These are phyloP conservation scores for Rhodomyrtus psidioides DNA, from an alignment of 441 rosid genomes.

Conservation along the genomic window DNA sequence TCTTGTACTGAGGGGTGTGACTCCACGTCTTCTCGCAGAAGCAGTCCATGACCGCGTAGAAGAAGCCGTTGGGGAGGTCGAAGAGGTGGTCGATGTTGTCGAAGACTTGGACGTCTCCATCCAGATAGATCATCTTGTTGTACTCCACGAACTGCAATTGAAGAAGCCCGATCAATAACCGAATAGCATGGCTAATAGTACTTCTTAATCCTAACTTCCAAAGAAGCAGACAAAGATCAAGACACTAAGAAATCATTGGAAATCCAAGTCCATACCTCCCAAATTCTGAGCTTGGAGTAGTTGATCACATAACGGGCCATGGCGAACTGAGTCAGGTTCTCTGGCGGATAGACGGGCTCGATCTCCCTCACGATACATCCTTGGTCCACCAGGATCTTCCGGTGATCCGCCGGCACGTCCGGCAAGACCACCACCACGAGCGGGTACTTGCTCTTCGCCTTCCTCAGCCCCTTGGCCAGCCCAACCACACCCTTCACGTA, in stretches of 20 bases:
- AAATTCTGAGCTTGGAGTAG: conserved; percentile 2
- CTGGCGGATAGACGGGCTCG: background rate
- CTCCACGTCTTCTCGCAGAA: background rate
- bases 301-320: conserved; percentile 1
- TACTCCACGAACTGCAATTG: background rate
- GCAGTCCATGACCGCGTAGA: background rate
- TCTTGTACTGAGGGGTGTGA: background rate
- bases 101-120: background rate
- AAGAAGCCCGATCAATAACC: background rate
- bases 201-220: background rate
- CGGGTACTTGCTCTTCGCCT: background rate
- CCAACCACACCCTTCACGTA: background rate
- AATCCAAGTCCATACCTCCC: too few species aligned
- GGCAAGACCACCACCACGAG: conserved; percentile 1
- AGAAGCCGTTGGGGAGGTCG: background rate
- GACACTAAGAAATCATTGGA: background rate
- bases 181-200: background rate
- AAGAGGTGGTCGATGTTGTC: background rate
- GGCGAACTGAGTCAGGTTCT: background rate
- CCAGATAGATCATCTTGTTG: background rate
- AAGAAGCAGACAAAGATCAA: background rate
- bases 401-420: background rate
- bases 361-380: background rate
- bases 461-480: conserved; percentile 4
- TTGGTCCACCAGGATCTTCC: background rate